phyloP scores from a whole-genome alignment of 371 early-diverging fungal genomes.

The Mucor racemosus region DNA sequence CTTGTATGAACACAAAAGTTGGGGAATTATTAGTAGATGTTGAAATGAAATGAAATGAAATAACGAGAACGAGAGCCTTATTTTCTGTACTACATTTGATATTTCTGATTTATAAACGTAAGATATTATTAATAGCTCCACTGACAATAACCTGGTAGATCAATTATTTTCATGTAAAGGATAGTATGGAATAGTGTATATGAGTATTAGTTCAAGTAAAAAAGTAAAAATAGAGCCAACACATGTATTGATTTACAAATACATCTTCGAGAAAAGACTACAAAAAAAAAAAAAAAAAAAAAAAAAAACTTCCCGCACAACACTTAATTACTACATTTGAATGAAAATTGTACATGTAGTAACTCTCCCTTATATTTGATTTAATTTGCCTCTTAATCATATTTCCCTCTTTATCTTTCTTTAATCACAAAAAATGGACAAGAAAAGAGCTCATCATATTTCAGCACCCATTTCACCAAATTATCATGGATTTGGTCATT shows the following conservation, averaged over 20 bases:
- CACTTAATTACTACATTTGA: background rate
- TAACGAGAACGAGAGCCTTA: background rate
- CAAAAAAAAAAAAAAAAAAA: too few relatives aligned
- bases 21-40: background rate
- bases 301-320: background rate
- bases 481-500: constrained; percentile 13
- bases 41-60: background rate
- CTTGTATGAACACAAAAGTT: background rate
- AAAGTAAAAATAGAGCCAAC: too few relatives aligned
- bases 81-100: constrained; percentile 7
- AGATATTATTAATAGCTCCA: background rate
- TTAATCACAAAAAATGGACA: constrained; percentile 6
- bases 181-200: too few relatives aligned
- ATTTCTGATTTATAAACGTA: background rate
- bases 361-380: constrained; percentile 1
- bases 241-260: too few relatives aligned
- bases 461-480: constrained; percentile 27
- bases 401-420: constrained; percentile 11
- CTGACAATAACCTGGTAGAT: background rate
- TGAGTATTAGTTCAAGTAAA: too few relatives aligned
- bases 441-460: constrained; percentile 27
- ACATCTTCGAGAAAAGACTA: too few relatives aligned
- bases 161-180: too few relatives aligned
- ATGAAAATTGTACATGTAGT: background rate
- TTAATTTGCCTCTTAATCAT: background rate